These are phyloP conservation scores for Exophiala alcalophila DNA, from an alignment of 2,329 filamentous ascomycete genomes.

Conservation along the genomic window DNA sequence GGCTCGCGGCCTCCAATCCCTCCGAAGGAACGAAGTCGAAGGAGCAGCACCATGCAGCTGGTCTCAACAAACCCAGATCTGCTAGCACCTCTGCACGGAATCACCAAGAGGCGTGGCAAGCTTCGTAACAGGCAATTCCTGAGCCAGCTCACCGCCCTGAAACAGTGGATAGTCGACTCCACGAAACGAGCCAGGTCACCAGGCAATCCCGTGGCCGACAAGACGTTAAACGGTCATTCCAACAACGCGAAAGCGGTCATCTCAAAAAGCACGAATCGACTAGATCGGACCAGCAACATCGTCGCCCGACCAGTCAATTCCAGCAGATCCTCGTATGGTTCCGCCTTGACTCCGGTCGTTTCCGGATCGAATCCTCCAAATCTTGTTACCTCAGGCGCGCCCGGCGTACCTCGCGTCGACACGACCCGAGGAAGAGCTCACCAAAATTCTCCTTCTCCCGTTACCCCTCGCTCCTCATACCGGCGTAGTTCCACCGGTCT, in stretches of 20 bases:
- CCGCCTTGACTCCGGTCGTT: conserved; percentile 24
- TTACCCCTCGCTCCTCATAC: conserved; percentile 84
- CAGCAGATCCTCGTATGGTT: conserved; percentile 24
- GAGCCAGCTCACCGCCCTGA: conserved; percentile 64
- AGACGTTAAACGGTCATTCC: conserved; percentile 16
- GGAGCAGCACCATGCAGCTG: conserved; percentile 82
- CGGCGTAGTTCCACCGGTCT: conserved; percentile 79
- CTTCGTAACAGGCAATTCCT: conserved; percentile 39
- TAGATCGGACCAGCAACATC: conserved; percentile 8
- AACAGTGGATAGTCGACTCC: conserved; percentile 70
- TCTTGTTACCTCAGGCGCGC: conserved; percentile 25
- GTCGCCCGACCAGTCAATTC: conserved; percentile 1
- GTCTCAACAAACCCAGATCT: conserved; percentile 68
- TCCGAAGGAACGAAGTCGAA: conserved; percentile 79
- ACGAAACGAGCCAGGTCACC: conserved; percentile 62
- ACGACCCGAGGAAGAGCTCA: conserved; percentile 29
- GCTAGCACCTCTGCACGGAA: conserved; percentile 53
- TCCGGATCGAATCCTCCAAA: conserved; percentile 18
- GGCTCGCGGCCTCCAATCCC: conserved; percentile 77
- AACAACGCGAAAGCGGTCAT: conserved; percentile 8
- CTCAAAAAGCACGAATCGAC: neutral
- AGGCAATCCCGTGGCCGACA: conserved; percentile 27
- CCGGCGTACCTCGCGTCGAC: conserved; percentile 19
- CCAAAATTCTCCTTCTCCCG: conserved; percentile 77
- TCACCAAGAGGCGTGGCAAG: conserved; percentile 43